A percentile compares a stretch with the other conserved stretches of the same genome.
These are phyloP conservation scores for Vitis amurensis DNA, from an alignment of 164 flowering plant genomes.

Conservation along the genomic window DNA sequence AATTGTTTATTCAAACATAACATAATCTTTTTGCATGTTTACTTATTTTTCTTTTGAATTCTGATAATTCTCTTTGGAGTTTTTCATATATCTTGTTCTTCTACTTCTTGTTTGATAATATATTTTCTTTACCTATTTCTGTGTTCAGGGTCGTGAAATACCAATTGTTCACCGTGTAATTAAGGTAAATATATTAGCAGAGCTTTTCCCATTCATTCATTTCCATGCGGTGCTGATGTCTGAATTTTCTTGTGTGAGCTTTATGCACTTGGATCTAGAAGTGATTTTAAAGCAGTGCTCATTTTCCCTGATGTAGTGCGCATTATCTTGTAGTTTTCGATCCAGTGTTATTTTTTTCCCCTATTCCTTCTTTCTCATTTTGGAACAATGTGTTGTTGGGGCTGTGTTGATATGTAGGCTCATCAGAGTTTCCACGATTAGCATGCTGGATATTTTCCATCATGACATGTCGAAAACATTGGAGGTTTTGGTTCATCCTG, in stretches of 20 bases:
- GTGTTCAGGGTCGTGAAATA: constrained; percentile 71
- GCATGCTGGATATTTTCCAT: no score
- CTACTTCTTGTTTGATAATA: constrained; percentile 8
- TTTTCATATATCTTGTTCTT: neutral
- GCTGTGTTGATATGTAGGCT: no score
- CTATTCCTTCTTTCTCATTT: no score
- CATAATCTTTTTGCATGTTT: neutral
- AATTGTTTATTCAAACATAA: no score
- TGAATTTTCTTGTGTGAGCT: neutral
- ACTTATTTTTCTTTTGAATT: neutral
- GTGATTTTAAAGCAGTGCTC: neutral
- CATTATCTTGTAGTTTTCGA: no score
- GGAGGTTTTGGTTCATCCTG: no score
- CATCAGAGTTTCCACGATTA: no score
- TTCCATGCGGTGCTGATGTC: neutral
- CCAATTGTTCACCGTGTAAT: constrained; percentile 91
- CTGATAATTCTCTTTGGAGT: neutral
- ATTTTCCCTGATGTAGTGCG: no score
- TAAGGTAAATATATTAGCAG: constrained; percentile 44
- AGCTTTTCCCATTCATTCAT: neutral
- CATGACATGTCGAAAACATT: no score
- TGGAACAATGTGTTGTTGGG: no score
- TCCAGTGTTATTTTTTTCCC: no score
- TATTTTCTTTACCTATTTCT: neutral
- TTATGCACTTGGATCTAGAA: neutral